A percentile compares a stretch with the other conserved stretches of the same genome.
Evolutionary conservation across 2,329 filamentous ascomycete genomes (phyloP).

Genomic region (Metarhizium album): DNA sequence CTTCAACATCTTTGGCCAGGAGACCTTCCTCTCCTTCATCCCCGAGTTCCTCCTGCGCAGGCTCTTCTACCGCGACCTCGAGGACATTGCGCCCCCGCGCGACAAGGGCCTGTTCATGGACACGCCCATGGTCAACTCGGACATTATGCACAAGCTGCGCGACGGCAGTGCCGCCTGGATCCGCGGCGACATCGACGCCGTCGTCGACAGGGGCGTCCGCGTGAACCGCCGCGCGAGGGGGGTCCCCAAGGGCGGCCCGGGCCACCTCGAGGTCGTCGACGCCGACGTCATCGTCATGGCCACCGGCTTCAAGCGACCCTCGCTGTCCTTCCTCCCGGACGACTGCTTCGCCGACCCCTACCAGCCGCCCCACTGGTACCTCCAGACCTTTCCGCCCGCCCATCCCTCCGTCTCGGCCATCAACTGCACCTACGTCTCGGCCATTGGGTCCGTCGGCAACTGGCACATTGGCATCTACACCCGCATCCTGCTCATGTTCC

Average conservation of each 20-base stretch:
- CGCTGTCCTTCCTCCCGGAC: slow-evolving; percentile 60
- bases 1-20: slow-evolving; percentile 68
- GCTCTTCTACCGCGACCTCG: slow-evolving; percentile 74
- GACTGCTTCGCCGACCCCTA: slow-evolving; percentile 67
- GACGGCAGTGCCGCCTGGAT: slow-evolving; percentile 65
- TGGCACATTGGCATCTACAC: slow-evolving; percentile 90
- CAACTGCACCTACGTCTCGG: slow-evolving; percentile 73
- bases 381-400: slow-evolving; percentile 71
- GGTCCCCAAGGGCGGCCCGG: slow-evolving; percentile 66
- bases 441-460: slow-evolving; percentile 73
- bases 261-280: slow-evolving; percentile 51
- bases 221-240: slow-evolving; percentile 65
- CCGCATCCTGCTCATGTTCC: slow-evolving; percentile 74
- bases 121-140: slow-evolving; percentile 80
- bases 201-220: slow-evolving; percentile 51
- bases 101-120: slow-evolving; percentile 68
- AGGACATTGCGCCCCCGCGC: slow-evolving; percentile 55
- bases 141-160: slow-evolving; percentile 67
- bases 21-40: slow-evolving; percentile 66
- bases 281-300: slow-evolving; percentile 75
- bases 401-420: slow-evolving; percentile 68
- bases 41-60: slow-evolving; percentile 65
- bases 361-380: slow-evolving; percentile 74
- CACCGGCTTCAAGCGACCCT: slow-evolving; percentile 68
- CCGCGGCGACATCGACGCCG: slow-evolving; percentile 63